Base-by-base conservation (phyloP, 192 early-diverging fungal genomes). In the Coemansia sp. region DNA sequence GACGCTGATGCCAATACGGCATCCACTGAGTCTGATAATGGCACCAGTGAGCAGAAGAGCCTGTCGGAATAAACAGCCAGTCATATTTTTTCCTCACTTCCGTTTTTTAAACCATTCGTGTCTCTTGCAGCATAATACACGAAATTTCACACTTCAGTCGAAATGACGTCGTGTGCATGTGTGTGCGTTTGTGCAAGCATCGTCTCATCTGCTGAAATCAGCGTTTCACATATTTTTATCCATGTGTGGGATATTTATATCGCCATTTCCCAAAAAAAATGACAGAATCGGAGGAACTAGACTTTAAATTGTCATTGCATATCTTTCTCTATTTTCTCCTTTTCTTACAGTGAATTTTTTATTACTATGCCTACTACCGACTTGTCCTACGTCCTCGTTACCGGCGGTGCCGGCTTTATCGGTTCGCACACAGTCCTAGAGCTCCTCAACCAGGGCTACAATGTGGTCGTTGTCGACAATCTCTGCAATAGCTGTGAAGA, bases 361-460 rank as follows among this genome's bases (percentile, higher is more conserved):
- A 37, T 9, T 25, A 69, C 41, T 27, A 69, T 69, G 67, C 50
- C 67, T 21, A 15, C 55, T 4, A 58, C 49, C 42, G 33, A 58
- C 46, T 12, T 48, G 7, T 60, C 66, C 10, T 27, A 59, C 43
- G 68, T 80, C 44, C 73, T 91, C 18, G 87, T 91, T 33, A 87
- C 83, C 21, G 89, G 89, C 14, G 89, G 89, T 13, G 83, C 87
- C 56, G 93, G 95, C 2, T 98, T 95, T 69, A 95, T 98, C 56
- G 94, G 95, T n/a, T 90, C 87, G 14, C 95, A 98, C 81, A 87
- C 90, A 2, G 89, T 94, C 8, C 64, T 91, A n/a, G 90, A 93
- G 64, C 84, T 98, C 1, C 54, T 84, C 42, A 83, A 83, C 44
- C 68, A 73, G 12, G 84, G 84, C 38, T 91, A 91, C 73, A 82